Evolutionary conservation across 169 alveolate species (phyloP), one percentile per base, ranked within the genome.

Genomic region (Plasmodium vinckei): DNA sequence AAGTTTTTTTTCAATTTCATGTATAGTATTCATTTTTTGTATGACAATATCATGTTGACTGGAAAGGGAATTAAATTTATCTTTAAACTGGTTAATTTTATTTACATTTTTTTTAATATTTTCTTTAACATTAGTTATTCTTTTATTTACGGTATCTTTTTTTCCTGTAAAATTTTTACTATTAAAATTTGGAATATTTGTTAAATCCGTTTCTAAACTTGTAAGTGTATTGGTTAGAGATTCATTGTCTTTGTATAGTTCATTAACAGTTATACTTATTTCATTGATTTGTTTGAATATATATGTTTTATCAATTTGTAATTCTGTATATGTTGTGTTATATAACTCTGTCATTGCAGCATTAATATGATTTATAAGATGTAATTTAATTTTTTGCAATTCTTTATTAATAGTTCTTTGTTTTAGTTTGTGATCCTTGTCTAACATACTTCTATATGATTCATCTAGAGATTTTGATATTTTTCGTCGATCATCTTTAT

Each of bases 401-500:
- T 61, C 54, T 0, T 61, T 13, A 1, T 69, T 49, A 6, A 65
- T 9, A 6, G 49, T 17, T 0, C n/a, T 25, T 9, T 77, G 77
- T 47, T 13, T 51, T 12, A 61, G 39, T 1, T 61, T 17, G 10
- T 12, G 63, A 54, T 77, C 69, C 15, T 33, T 9, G 12, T 25
- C 51, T 17, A 77, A 4, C 10, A 47, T 13, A 9, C 21, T 25
- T 4, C 68, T 46, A 9, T 46, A 46, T 1, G 27, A 21, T 1
- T 1, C 17, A 39, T 77, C 88, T 69, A 77, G 51, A 21, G n/a
- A 27, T 33, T 17, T 77, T 0, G 77, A 63, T 25, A 77, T 77
- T 1, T 63, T 6, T n/a, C 88, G 49, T 42, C 88, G 46, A n/a
- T 17, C 33, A n/a, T 47, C 51, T 9, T 39, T 0, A 56, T 64